Evolutionary conservation across 192 early-diverging fungal genomes (phyloP).

Genomic region (Backusella westeae): DNA sequence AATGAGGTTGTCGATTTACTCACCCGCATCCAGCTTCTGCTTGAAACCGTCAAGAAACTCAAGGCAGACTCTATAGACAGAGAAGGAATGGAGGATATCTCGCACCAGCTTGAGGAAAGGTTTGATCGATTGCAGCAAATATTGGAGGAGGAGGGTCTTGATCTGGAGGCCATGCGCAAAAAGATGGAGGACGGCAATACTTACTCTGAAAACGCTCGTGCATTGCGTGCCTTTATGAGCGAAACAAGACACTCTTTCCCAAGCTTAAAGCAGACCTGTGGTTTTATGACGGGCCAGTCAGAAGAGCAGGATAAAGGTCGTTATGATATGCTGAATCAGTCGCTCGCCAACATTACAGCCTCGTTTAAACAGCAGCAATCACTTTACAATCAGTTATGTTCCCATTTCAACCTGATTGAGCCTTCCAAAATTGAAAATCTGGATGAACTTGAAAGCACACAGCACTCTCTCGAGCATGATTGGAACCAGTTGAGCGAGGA

Average conservation of each 20-base stretch:
- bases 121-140: conserved; percentile 18
- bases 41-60: conserved; percentile 15
- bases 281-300: conserved; percentile 32
- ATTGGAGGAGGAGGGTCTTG: conserved; percentile 11
- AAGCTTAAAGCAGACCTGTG: conserved; percentile 27
- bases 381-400: conserved; percentile 5
- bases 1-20: conserved; percentile 15
- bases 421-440: conserved; percentile 17
- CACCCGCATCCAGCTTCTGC: conserved; percentile 12
- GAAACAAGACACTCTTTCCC: conserved; percentile 14
- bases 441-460: neutral
- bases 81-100: neutral
- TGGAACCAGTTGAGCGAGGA: conserved; percentile 17
- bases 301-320: conserved; percentile 23
- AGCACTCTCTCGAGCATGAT: conserved; percentile 13
- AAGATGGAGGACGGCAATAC: conserved; percentile 25
- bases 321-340: conserved; percentile 11
- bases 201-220: neutral
- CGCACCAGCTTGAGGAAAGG: conserved; percentile 11
- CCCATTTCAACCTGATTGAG: conserved; percentile 13
- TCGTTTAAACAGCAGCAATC: neutral
- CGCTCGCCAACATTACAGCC: neutral
- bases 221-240: neutral
- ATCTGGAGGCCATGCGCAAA: conserved; percentile 11
- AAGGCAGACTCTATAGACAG: conserved; percentile 1